phyloP scores from a whole-genome alignment of 1,284 basidiomycete species.

The Leccinum pallidistipes region DNA sequence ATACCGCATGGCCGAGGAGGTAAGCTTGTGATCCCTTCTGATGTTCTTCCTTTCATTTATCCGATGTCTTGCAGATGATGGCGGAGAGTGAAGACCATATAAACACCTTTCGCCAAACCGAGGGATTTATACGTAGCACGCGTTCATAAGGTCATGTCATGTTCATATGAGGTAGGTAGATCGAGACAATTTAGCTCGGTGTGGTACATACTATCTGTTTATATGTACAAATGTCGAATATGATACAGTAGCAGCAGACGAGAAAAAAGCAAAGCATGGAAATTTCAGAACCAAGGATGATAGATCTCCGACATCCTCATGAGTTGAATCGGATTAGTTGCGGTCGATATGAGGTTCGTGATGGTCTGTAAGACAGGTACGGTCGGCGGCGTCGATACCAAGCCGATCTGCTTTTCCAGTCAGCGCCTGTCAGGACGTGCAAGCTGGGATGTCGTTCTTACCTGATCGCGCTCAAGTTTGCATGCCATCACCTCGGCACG shows the following conservation, averaged over 20 bases:
- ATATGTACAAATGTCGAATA: constrained; percentile 5
- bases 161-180: background rate
- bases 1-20: constrained; percentile 87
- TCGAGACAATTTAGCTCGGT: background rate
- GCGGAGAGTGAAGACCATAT: constrained; percentile 77
- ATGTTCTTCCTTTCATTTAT: background rate
- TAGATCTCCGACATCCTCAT: constrained; percentile 81
- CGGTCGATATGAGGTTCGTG: constrained; percentile 78
- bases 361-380: constrained; percentile 79
- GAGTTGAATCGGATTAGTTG: constrained; percentile 76
- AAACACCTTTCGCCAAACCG: constrained; percentile 73
- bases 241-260: constrained; percentile 3
- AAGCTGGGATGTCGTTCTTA: constrained; percentile 34
- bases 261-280: background rate
- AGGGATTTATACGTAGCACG: constrained; percentile 57
- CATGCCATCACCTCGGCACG: constrained; percentile 86
- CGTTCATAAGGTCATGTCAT: constrained; percentile 25
- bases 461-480: constrained; percentile 80
- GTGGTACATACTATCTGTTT: background rate
- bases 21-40: constrained; percentile 36
- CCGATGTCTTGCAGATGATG: constrained; percentile 68
- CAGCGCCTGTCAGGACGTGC: constrained; percentile 20
- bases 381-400: constrained; percentile 39
- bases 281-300: constrained; percentile 76
- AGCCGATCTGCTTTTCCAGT: constrained; percentile 31